Base-by-base conservation (phyloP, 805 yeast species). In the Wickerhamiella dianesei region DNA sequence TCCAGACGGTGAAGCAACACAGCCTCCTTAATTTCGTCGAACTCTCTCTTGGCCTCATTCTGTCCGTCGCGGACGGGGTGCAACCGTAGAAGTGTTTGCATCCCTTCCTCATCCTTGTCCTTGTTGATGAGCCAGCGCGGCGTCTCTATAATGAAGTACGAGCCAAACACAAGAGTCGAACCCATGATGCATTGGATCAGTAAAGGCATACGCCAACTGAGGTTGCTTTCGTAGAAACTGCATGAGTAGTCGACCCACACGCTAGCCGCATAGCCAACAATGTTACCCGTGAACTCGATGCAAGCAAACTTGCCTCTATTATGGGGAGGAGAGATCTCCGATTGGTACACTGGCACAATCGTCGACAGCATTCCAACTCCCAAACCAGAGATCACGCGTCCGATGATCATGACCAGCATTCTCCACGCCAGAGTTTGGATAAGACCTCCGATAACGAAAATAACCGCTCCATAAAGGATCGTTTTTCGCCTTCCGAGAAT, bases 41-140 rank as follows among this genome's bases (percentile, higher is more conserved):
- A 87, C 62, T 87, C 95, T 25, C 68, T 74, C 45, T 75, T 74
- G 2, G 95, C 94, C 37, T 61, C 61, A 52, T 81, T 79, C 2
- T 95, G 95, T 47, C 76, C 77, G 5, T 36, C 53, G 21, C 21
- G n/a, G 21, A n/a, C 21, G 0, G 89, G 77, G 56, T 82, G 83
- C 45, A 88, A 71, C 60, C 85, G 87, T 4, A 89, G 85, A 61
- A 88, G 77, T 14, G 84, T 95, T 21, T 81, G 71, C 64, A 87
- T 71, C 0, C 95, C 96, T 63, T 88, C 96, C 12, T 76, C 72
- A 60, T 81, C 86, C 41, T 57, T 61, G 59, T 86, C 95, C 50
- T 81, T 80, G 60, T 83, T 88, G 35, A 88, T 66, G 45, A 88
- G 68, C 95, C 95, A 87, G 54, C 95, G 71, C 3, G 96, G 96